Conservation (phyloP, 2,329 filamentous ascomycete genomes). For the Tothia fuscella region DNA sequence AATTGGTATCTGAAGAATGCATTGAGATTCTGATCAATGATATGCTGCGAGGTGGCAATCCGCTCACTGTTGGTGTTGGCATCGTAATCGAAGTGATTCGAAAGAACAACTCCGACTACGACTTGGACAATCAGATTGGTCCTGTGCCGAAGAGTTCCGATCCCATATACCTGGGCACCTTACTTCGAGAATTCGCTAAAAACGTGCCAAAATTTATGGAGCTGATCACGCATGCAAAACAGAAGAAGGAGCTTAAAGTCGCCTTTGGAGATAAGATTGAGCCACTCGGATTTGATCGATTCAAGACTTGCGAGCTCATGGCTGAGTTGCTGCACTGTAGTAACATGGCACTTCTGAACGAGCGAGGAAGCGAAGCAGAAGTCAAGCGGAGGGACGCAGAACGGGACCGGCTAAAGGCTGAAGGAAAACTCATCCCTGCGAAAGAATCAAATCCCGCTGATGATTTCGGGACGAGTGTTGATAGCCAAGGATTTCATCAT, state of each 20-base stretch:
- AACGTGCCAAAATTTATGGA: constrained; percentile 92
- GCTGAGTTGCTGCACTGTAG: constrained; percentile 94
- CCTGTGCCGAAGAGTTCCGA: constrained; percentile 74
- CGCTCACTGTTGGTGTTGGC: constrained; percentile 88
- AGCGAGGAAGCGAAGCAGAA: constrained; percentile 77
- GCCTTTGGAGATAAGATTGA: constrained; percentile 88
- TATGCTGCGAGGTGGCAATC: constrained; percentile 90
- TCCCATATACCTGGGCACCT: constrained; percentile 86
- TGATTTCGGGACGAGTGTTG: constrained; percentile 39
- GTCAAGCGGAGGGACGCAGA: constrained; percentile 70
- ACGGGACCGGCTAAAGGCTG: constrained; percentile 63
- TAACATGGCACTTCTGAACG: constrained; percentile 95
- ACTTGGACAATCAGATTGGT: constrained; percentile 77
- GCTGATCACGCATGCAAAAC: constrained; percentile 64
- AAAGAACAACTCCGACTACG: constrained; percentile 99
- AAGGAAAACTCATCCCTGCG: constrained; percentile 54
- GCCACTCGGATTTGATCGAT: constrained; percentile 89
- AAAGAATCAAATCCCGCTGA: constrained; percentile 45
- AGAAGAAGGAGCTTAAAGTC: constrained; percentile 61
- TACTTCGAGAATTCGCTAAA: constrained; percentile 78
- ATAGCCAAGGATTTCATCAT: constrained; percentile 40
- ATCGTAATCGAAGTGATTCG: constrained; percentile 97
- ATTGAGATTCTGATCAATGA: constrained; percentile 74
- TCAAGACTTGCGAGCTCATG: constrained; percentile 99
- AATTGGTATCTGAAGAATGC: constrained; percentile 79